Conservation (phyloP, 2,329 filamentous ascomycete genomes). For the Aureobasidium sp. region DNA sequence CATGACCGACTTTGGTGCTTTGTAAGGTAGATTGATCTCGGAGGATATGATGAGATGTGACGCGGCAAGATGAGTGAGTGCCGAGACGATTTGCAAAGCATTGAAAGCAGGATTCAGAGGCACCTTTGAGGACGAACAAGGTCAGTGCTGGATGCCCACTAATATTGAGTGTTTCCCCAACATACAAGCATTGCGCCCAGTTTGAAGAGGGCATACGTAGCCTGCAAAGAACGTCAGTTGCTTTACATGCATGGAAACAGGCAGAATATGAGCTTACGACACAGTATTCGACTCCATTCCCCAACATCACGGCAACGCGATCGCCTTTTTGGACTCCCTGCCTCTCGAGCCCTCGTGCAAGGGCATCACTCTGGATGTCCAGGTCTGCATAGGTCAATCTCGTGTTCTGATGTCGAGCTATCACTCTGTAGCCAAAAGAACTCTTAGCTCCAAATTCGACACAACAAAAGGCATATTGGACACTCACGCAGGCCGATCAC, state of each 20-base stretch:
- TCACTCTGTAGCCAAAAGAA: slow-evolving; percentile 36
- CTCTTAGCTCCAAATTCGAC: neutral
- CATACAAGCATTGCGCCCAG: slow-evolving; percentile 77
- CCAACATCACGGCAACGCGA: slow-evolving; percentile 76
- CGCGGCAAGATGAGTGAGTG: slow-evolving; percentile 66
- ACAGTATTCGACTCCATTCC: slow-evolving; percentile 78
- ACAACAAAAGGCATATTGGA: neutral
- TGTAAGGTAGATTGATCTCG: slow-evolving; percentile 73
- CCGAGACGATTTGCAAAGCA: slow-evolving; percentile 66
- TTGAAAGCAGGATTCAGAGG: slow-evolving; percentile 91
- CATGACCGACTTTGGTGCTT: slow-evolving; percentile 54
- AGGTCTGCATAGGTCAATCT: slow-evolving; percentile 68
- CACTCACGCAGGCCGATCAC: slow-evolving; percentile 56
- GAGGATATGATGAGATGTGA: slow-evolving; percentile 75
- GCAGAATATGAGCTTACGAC: slow-evolving; percentile 45
- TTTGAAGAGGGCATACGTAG: slow-evolving; percentile 85
- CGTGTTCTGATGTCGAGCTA: slow-evolving; percentile 55
- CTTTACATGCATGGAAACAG: neutral
- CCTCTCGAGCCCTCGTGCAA: slow-evolving; percentile 61
- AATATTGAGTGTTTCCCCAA: neutral
- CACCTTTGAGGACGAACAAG: slow-evolving; percentile 46
- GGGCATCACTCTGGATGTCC: slow-evolving; percentile 66
- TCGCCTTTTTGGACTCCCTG: slow-evolving; percentile 74
- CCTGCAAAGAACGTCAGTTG: slow-evolving; percentile 21
- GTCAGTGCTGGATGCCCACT: neutral